Evolutionary conservation across 164 flowering plant genomes (phyloP), one percentile per base, ranked within the genome.

Genomic region (Brasenia schreberi): DNA sequence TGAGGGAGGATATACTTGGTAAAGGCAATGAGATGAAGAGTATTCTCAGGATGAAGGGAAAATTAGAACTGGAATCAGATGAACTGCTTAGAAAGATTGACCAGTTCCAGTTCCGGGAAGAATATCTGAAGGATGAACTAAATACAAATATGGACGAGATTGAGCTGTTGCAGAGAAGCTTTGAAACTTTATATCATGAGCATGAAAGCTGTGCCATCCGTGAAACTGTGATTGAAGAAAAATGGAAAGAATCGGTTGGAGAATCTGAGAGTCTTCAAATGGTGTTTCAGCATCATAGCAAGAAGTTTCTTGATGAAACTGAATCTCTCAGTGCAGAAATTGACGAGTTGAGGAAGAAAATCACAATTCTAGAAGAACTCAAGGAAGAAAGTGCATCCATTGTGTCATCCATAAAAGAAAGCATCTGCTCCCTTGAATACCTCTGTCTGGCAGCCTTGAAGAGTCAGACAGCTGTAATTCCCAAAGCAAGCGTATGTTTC

Each of bases 131-230:
- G 67, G 78, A 77, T 64, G 88, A 87, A 70, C 76, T 94, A 61
- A 82, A 77, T 56, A 81, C 79, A 72, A 85, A 69, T 19, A 43
- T 10, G 23, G 56, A 68, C 9, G 90, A 84, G 67, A 78, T 77
- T 73, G 81, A 85, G 77, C 78, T 82, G 42, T 85, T 85, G 89
- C 96, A 94, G 70, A 79, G 82, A n/a, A 90, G 85, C 73, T 88
- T 96, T 62, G 65, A 87, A 62, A 67, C 79, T 44, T 81, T 91
- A 66, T 91, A 82, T 71, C 84, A 80, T 71, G 97, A 87, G 75
- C 84, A 83, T 64, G 68, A 73, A 62, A n/a, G 56, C 19, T 44
- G 70, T 19, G 61, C 61, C 42, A 45, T 71, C 70, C 42, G 14
- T 64, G 64, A 65, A 76, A 82, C 78, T 73, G 67, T 91, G 18